A percentile compares a stretch with the other conserved stretches of the same genome.
phyloP scores from a whole-genome alignment of 2,329 filamentous ascomycete species.

The Monosporascus sp. region DNA sequence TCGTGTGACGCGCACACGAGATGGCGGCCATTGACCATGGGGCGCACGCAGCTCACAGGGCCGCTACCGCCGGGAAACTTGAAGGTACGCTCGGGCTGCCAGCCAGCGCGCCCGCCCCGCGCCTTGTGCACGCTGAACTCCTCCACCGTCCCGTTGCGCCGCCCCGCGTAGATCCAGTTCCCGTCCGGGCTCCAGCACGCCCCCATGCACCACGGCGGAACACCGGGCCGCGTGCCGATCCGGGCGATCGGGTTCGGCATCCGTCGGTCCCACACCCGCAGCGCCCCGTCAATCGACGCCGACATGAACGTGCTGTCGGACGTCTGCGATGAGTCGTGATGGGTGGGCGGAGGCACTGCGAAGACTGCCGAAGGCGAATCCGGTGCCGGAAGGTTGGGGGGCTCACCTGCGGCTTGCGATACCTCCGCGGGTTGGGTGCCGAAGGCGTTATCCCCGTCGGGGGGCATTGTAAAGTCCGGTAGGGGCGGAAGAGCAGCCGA shows the following conservation, averaged over 20 bases:
- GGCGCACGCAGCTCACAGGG: slow-evolving; percentile 77
- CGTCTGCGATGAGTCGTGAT: slow-evolving; percentile 51
- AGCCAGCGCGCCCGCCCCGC: slow-evolving; percentile 54
- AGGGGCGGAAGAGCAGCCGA: slow-evolving; percentile 11
- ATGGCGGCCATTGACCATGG: slow-evolving; percentile 91
- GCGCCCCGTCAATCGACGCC: slow-evolving; percentile 77
- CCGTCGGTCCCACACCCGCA: slow-evolving; percentile 91
- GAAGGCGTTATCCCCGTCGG: slow-evolving; percentile 9
- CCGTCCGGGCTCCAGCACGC: slow-evolving; percentile 95
- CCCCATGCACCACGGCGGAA: slow-evolving; percentile 96
- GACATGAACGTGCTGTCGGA: slow-evolving; percentile 81
- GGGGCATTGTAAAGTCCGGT: slow-evolving; percentile 10
- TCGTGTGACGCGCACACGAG: slow-evolving; percentile 91
- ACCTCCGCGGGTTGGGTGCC: slow-evolving; percentile 5
- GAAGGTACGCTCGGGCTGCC: slow-evolving; percentile 71
- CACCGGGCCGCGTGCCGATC: slow-evolving; percentile 66
- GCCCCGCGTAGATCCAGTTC: slow-evolving; percentile 88
- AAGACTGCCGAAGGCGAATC: slow-evolving; percentile 33
- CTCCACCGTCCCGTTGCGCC: slow-evolving; percentile 88
- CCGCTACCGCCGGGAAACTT: slow-evolving; percentile 87
- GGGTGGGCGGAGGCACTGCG: slow-evolving; percentile 32
- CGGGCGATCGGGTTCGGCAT: slow-evolving; percentile 71
- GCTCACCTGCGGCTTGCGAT: slow-evolving; percentile 7
- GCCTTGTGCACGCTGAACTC: slow-evolving; percentile 85
- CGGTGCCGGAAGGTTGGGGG: slow-evolving; percentile 13